These are phyloP conservation scores for Draba incana DNA, from an alignment of 345 rosid genomes.

Conservation along the genomic window DNA sequence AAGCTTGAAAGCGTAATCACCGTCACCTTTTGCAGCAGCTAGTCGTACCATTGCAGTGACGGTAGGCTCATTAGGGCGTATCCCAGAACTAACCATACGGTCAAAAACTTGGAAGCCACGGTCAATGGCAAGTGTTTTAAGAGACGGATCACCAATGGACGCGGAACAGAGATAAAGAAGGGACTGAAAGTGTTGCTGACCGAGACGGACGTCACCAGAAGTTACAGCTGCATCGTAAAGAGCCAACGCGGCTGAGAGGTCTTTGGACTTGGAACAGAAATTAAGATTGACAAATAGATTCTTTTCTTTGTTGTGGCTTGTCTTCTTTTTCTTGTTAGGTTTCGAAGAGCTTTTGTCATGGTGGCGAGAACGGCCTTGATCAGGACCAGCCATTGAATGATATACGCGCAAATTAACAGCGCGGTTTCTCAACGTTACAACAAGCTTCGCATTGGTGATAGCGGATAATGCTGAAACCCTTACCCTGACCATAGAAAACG, in stretches of 20 bases:
- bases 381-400: conserved; percentile 44
- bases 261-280: conserved; percentile 61
- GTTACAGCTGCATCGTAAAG: conserved; percentile 61
- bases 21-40: conserved; percentile 77
- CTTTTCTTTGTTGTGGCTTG: conserved; percentile 54
- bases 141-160: conserved; percentile 31
- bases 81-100: conserved; percentile 52
- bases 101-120: conserved; percentile 66
- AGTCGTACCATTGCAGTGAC: conserved; percentile 68
- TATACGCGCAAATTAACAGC: not conserved
- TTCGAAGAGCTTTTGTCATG: conserved; percentile 32
- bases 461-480: conserved; percentile 19
- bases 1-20: conserved; percentile 67
- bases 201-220: conserved; percentile 46
- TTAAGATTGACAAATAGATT: conserved; percentile 61
- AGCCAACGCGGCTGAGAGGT: conserved; percentile 66
- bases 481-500: conserved; percentile 4
- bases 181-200: conserved; percentile 63
- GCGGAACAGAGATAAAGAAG: conserved; percentile 74
- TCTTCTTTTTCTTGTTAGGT: conserved; percentile 51
- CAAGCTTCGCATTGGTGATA: conserved; percentile 33
- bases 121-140: conserved; percentile 38
- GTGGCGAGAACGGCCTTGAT: conserved; percentile 18
- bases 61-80: conserved; percentile 69
- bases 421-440: conserved; percentile 21